Conservation (phyloP, 1,284 basidiomycete species). For the Cerrena zonata region DNA sequence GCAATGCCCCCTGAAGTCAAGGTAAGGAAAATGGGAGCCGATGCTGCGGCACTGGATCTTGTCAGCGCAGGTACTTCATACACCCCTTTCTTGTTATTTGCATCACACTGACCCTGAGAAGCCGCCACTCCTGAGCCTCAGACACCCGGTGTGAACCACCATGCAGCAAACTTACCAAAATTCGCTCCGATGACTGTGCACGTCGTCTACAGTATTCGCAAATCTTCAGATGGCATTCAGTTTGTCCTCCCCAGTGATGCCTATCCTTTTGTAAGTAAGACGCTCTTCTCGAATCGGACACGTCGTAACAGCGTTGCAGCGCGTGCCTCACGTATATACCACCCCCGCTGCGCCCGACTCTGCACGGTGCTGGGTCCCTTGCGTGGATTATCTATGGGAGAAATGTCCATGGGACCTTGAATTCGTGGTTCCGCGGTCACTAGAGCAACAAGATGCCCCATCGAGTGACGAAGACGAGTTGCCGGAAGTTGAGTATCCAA, state of each 20-base stretch:
- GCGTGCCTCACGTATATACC: constrained; percentile 89
- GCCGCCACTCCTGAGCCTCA: constrained; percentile 75
- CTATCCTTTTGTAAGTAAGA: constrained; percentile 72
- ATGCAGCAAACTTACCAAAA: constrained; percentile 37
- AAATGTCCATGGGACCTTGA: constrained; percentile 98
- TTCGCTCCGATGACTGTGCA: constrained; percentile 73
- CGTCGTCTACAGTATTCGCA: constrained; percentile 74
- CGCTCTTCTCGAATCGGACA: constrained; percentile 9
- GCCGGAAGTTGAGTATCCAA: constrained; percentile 59
- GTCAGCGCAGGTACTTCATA: constrained; percentile 42
- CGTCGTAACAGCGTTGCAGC: constrained; percentile 39
- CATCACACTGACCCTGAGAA: constrained; percentile 22
- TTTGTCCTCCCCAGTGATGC: constrained; percentile 77
- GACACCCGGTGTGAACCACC: constrained; percentile 45
- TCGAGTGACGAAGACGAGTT: constrained; percentile 52
- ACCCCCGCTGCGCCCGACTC: constrained; percentile 84
- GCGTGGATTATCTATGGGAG: constrained; percentile 92
- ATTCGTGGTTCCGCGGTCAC: constrained; percentile 84
- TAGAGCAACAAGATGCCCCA: constrained; percentile 62
- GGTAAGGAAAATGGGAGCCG: constrained; percentile 51
- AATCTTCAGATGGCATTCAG: constrained; percentile 82
- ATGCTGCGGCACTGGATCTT: constrained; percentile 32
- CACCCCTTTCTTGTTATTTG: not conserved
- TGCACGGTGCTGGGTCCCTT: constrained; percentile 95
- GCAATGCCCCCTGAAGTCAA: constrained; percentile 79